These are phyloP conservation scores for Saccharomycopsis babjevae DNA, from an alignment of 805 yeast genomes.

Conservation along the genomic window DNA sequence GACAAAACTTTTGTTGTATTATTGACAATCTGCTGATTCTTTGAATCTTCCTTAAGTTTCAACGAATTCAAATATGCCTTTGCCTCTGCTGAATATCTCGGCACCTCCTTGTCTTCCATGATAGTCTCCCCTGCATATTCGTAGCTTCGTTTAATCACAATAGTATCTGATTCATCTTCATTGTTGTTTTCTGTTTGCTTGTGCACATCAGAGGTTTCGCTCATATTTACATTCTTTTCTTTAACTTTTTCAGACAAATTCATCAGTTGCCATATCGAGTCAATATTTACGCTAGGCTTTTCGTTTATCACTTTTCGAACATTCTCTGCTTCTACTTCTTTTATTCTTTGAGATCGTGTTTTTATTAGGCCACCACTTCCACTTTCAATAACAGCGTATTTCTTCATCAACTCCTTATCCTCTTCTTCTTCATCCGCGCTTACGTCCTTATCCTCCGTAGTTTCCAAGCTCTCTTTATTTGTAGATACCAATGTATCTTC, in stretches of 20 bases:
- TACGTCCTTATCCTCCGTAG: background rate
- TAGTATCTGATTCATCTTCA: conserved; percentile 16
- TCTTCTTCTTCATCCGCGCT: conserved; percentile 18
- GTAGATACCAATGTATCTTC: background rate
- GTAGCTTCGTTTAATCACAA: conserved; percentile 67
- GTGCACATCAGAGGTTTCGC: background rate
- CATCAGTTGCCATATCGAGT: conserved; percentile 47
- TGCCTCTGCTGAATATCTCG: conserved; percentile 74
- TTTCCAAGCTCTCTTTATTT: background rate
- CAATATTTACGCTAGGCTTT: conserved; percentile 31
- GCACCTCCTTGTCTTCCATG: conserved; percentile 71
- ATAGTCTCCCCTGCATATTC: conserved; percentile 83
- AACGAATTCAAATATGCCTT: conserved; percentile 62
- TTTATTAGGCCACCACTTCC: conserved; percentile 53
- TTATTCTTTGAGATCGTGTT: conserved; percentile 57
- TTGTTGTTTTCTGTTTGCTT: background rate
- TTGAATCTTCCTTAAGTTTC: conserved; percentile 24
- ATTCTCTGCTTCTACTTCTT: conserved; percentile 25
- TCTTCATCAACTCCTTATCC: conserved; percentile 20
- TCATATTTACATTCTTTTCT: background rate
- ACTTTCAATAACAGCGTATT: conserved; percentile 47
- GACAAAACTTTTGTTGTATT: background rate
- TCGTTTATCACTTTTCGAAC: conserved; percentile 23
- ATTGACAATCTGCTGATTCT: background rate
- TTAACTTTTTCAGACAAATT: conserved; percentile 25